phyloP scores from a whole-genome alignment of 2,329 filamentous ascomycete genomes.

The Cryoendolithus antarcticus region DNA sequence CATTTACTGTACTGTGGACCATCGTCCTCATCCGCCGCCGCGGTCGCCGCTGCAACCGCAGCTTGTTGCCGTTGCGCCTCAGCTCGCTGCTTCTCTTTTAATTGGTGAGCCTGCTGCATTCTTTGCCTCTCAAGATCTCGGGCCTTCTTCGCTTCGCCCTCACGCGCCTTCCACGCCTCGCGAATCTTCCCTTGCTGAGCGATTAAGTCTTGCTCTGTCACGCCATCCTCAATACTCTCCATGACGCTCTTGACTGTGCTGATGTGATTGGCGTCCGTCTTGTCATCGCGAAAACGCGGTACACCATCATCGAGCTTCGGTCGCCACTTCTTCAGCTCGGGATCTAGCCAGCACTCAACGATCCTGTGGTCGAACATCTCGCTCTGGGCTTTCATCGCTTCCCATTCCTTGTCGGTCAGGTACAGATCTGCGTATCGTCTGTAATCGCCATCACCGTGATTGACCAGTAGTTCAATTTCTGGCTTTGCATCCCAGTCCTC shows the following conservation, averaged over 20 bases:
- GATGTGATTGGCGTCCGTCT: constrained; percentile 79
- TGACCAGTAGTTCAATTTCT: constrained; percentile 58
- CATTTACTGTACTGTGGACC: constrained; percentile 15
- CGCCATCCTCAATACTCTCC: constrained; percentile 75
- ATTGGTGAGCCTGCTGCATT: constrained; percentile 6
- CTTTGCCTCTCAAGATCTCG: constrained; percentile 9
- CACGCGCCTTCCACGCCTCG: constrained; percentile 63
- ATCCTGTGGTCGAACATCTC: constrained; percentile 76
- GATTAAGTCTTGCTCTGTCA: constrained; percentile 71
- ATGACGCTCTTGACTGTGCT: constrained; percentile 74
- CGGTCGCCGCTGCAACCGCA: constrained; percentile 1
- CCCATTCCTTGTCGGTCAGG: constrained; percentile 71
- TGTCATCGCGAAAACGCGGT: constrained; percentile 85
- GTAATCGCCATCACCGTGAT: constrained; percentile 53
- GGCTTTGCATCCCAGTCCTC: constrained; percentile 73
- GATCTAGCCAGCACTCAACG: constrained; percentile 79
- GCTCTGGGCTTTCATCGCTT: constrained; percentile 57
- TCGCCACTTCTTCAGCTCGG: constrained; percentile 58
- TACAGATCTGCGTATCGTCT: constrained; percentile 54
- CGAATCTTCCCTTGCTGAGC: constrained; percentile 58
- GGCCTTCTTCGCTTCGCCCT: constrained; percentile 15
- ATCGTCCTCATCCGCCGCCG: constrained; percentile 12
- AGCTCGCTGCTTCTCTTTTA: constrained; percentile 8
- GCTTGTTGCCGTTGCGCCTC: constrained; percentile 5
- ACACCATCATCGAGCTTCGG: constrained; percentile 43